Percentiles rank a stretch among this genome's conserved stretches.
Conservation (phyloP, 306 rosid species). For the Citrullus mucosospermus region DNA sequence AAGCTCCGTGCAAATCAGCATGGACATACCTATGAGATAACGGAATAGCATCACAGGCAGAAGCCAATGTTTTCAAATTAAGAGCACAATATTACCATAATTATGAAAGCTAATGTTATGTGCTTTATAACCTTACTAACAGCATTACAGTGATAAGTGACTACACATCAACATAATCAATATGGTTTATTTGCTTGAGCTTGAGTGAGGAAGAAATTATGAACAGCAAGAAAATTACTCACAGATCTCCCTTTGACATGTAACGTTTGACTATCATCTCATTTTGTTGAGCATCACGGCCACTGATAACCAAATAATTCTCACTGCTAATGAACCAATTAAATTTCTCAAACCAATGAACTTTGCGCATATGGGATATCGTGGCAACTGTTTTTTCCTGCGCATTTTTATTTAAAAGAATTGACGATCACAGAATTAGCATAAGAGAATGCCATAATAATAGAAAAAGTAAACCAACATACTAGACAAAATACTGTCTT, state of each 20-base stretch:
- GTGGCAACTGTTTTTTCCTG: slow-evolving; percentile 93
- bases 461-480: neutral
- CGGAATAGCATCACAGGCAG: slow-evolving; percentile 23
- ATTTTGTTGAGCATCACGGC: slow-evolving; percentile 98
- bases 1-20: slow-evolving; percentile 97
- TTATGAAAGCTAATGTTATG: neutral
- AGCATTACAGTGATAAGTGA: neutral
- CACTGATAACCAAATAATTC: slow-evolving; percentile 95
- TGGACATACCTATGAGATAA: slow-evolving; percentile 65
- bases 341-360: slow-evolving; percentile 99
- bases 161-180: neutral
- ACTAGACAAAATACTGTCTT: neutral
- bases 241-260: slow-evolving; percentile 98
- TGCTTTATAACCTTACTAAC: neutral
- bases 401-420: slow-evolving; percentile 12
- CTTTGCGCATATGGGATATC: slow-evolving; percentile 93
- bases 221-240: slow-evolving; percentile 34
- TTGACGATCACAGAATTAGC: neutral
- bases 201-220: neutral
- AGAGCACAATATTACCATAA: neutral
- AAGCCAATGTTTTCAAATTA: slow-evolving; percentile 8
- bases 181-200: neutral
- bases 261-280: slow-evolving; percentile 99
- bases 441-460: neutral
- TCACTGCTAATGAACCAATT: slow-evolving; percentile 97